Percentiles rank a stretch among this genome's conserved stretches.
phyloP scores from a whole-genome alignment of 192 early-diverging fungal species.

The Lobulomyces angularis region DNA sequence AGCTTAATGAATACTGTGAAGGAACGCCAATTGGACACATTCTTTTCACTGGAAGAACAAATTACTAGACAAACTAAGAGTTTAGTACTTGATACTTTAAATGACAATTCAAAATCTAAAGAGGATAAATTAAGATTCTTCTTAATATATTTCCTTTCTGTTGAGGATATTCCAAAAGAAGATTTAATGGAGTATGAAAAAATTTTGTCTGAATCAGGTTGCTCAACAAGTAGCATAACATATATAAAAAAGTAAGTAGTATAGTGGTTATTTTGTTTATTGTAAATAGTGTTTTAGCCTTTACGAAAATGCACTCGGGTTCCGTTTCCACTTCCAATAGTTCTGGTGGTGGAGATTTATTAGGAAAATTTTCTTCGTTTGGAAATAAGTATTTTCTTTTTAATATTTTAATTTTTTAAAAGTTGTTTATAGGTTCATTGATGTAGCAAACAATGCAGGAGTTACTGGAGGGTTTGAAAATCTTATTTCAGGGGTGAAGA shows the following conservation, averaged over 20 bases:
- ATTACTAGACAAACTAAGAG: constrained; percentile 69
- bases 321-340: constrained; percentile 1
- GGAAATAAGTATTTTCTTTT: constrained; percentile 23
- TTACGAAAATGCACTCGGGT: not conserved
- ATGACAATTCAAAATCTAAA: constrained; percentile 64
- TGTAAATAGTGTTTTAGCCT: constrained; percentile 6
- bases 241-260: constrained; percentile 67
- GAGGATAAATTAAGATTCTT: constrained; percentile 88
- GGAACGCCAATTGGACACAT: constrained; percentile 82
- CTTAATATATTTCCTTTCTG: constrained; percentile 72
- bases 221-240: constrained; percentile 56
- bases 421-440: constrained; percentile 17
- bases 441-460: constrained; percentile 27
- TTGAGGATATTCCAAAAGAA: constrained; percentile 57
- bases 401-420: not conserved
- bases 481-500: constrained; percentile 77
- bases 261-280: constrained; percentile 4
- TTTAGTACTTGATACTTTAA: constrained; percentile 67
- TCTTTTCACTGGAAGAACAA: constrained; percentile 88
- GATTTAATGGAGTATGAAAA: constrained; percentile 77
- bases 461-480: constrained; percentile 32
- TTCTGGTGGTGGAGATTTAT: constrained; percentile 33
- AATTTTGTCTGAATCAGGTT: constrained; percentile 62
- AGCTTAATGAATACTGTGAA: constrained; percentile 76
- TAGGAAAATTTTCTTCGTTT: constrained; percentile 32